phyloP scores from a whole-genome alignment of 2,329 filamentous ascomycete genomes.

The Cladosporium sp. region DNA sequence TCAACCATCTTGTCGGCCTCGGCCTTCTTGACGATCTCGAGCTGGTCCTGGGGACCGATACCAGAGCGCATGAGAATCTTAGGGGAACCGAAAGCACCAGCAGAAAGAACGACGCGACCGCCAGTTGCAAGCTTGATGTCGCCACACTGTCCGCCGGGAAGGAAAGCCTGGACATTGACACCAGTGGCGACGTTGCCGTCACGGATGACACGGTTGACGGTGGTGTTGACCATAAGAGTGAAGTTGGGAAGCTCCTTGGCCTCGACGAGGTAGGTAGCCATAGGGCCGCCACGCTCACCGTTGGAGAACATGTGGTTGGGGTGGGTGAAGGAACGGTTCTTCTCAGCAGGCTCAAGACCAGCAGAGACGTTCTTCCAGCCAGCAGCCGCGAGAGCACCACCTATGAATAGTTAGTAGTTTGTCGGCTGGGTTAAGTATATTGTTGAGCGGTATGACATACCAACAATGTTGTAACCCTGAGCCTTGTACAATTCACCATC shows the following conservation, averaged over 20 bases:
- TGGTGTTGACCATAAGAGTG: constrained; percentile 64
- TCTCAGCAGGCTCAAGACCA: constrained; percentile 59
- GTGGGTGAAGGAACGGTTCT: constrained; percentile 65
- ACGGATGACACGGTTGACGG: constrained; percentile 67
- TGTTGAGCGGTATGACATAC: neutral
- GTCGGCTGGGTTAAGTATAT: neutral
- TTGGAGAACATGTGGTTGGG: constrained; percentile 67
- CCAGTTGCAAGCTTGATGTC: constrained; percentile 59
- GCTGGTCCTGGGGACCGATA: constrained; percentile 60
- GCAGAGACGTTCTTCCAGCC: constrained; percentile 66
- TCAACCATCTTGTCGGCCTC: constrained; percentile 48
- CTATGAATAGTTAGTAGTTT: neutral
- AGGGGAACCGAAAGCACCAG: constrained; percentile 68
- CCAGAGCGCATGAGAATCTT: constrained; percentile 69
- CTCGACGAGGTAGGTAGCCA: constrained; percentile 69
- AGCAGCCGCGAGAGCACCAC: constrained; percentile 57
- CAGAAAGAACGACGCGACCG: constrained; percentile 67
- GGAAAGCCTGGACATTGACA: constrained; percentile 63
- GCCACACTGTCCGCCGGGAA: constrained; percentile 57
- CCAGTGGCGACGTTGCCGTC: constrained; percentile 63
- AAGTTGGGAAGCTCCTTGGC: constrained; percentile 64
- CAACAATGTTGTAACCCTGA: constrained; percentile 64
- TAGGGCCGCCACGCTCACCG: constrained; percentile 67
- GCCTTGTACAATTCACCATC: constrained; percentile 66
- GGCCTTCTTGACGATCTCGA: constrained; percentile 47